Evolutionary conservation across 352 stramenopile genomes (phyloP), one percentile per base, ranked within the genome.

Genomic region (Thalassiosira pacifica): DNA sequence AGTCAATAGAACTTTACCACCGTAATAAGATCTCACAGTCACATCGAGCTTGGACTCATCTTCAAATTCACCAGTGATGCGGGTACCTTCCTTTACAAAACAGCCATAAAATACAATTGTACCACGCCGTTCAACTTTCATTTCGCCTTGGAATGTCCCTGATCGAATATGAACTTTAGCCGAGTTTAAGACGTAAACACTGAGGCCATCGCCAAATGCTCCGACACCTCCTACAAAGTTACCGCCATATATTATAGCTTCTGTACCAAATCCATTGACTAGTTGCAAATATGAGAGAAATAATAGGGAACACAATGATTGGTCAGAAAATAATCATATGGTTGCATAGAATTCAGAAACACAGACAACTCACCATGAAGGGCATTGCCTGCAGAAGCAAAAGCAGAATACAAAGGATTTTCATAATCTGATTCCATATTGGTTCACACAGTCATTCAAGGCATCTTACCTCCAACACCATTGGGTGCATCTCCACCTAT

Each of bases 241-340:
- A 2, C 81, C 81, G 19, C 81, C 81, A 31, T 83, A 76, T 18
- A 88, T 83, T 3, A 67, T 26, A 22, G 63, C 73, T 34, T 72
- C 53, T 40, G 81, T 83, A 52, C 67, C 74, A 70, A 83, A 80
- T 64, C 81, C 81, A 65, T 88, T 77, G 0, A 87, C 77, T 71
- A 69, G 67, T n/a, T n/a, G n/a, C n/a, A n/a, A n/a, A n/a, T n/a
- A n/a, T n/a, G n/a, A n/a, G n/a, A n/a, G n/a, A n/a, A n/a, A n/a
- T n/a, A n/a, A n/a, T 34, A 69, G 55, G 45, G 60, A 72, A 65
- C 29, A 77, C 18, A 64, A 77, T 29, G n/a, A 9, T 26, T 26
- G 13, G 6, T 48, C 6, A 48, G 37, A 16, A 16, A 13, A 48
- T 48, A 13, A 48, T 48, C 13, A 48, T 6, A 6, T 48, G 37